Evolutionary conservation across 306 rosid genomes (phyloP), one percentile per base, ranked within the genome.

Genomic region (Spatholobus suberectus): DNA sequence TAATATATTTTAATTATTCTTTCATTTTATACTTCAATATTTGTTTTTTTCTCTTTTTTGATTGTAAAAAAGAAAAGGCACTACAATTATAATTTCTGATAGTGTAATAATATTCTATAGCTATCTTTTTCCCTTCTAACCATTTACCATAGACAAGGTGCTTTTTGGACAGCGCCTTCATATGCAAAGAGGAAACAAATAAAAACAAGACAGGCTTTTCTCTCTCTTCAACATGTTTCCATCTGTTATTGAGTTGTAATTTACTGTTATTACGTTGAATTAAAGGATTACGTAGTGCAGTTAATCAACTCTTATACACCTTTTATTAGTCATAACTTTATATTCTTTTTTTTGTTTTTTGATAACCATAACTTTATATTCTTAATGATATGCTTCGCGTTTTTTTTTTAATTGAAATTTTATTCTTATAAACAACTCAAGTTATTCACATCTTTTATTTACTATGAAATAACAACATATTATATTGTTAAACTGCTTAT

Each of bases 151-250:
- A 2, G 58, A 69, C 78, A 82, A 21, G 12, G 54, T 67, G 65
- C 85, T 70, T 85, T 84, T 85, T 62, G 80, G 83, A 81, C 82
- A 49, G 5, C 34, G 75, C 54, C 80, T 76, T 81, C 82, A 81
- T 76, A 76, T 70, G 80, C 82, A 69, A 69, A 40, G 62, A 49
- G 78, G 70, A 75, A 80, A 81, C 79, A 76, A 81, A 81, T 27
- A 81, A 76, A 76, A 80, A 75, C 74, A 75, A 75, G 43, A 61
- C 78, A 85, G 24, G 17, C 85, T 61, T 76, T 51, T 82, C 86
- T 77, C 86, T 85, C 83, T 82, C 78, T 38, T 78, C 71, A 67
- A 73, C 86, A 66, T 86, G 82, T 26, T 86, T 73, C 75, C 84
- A 37, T 55, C 55, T 67, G 47, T 27, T 78, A 14, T 73, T 78